Evolutionary conservation across 495 filamentous ascomycete species (phyloP).

Genomic region (Neurospora intermedia): DNA sequence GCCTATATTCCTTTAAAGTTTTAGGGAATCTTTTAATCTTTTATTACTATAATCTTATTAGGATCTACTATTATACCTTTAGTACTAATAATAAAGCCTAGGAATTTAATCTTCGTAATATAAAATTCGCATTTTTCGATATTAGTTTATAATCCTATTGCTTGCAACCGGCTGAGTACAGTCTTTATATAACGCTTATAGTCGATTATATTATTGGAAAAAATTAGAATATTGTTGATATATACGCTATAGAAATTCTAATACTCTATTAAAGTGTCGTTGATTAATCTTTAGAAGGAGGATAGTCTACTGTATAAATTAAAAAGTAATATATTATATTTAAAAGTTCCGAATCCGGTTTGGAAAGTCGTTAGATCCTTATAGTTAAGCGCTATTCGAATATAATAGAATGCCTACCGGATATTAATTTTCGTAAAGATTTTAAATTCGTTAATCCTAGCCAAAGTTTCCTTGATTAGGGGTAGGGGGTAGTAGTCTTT

Average conservation of each 20-base stretch:
- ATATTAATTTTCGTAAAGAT: too few relatives aligned
- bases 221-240: slow-evolving; percentile 4
- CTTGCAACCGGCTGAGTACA: too few relatives aligned
- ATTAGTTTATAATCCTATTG: background rate
- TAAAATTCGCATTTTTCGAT: background rate
- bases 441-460: too few relatives aligned
- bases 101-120: background rate
- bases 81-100: background rate
- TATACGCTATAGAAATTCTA: slow-evolving; percentile 12
- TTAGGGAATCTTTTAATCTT: background rate
- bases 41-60: background rate
- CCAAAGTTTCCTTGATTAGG: too few relatives aligned
- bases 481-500: background rate
- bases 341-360: slow-evolving; percentile 2
- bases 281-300: slow-evolving; percentile 23
- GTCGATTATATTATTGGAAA: background rate
- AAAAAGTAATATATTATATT: slow-evolving; percentile 28
- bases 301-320: slow-evolving; percentile 14
- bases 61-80: background rate
- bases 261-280: slow-evolving; percentile 12
- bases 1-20: too few relatives aligned
- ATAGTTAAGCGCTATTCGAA: too few relatives aligned
- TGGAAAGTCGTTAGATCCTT: too few relatives aligned
- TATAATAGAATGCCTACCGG: too few relatives aligned
- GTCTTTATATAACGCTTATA: background rate